A percentile compares a stretch with the other conserved stretches of the same genome.
Evolutionary conservation across 805 yeast species (phyloP).

Genomic region (Saccharomycopsis schoenii): DNA sequence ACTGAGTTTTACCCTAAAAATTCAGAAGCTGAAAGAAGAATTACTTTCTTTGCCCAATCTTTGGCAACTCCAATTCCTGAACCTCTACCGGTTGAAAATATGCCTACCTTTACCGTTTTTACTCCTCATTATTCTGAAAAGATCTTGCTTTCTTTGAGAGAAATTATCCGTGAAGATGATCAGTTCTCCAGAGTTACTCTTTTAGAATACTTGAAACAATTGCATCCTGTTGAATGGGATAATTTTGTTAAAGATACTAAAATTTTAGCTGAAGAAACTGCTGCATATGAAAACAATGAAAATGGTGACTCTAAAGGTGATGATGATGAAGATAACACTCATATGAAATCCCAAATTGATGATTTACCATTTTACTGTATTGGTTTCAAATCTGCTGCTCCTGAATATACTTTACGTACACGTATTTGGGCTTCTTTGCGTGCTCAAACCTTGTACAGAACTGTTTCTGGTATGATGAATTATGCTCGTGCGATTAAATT

Average conservation of each 20-base stretch:
- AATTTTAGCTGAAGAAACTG: slow-evolving; percentile 46
- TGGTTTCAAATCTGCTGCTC: slow-evolving; percentile 61
- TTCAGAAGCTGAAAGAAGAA: slow-evolving; percentile 99
- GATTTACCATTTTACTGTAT: slow-evolving; percentile 64
- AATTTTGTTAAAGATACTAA: slow-evolving; percentile 72
- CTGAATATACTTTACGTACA: slow-evolving; percentile 58
- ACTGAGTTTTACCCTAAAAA: slow-evolving; percentile 95
- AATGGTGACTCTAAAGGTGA: slow-evolving; percentile 21
- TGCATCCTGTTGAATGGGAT: slow-evolving; percentile 72
- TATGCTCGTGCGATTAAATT: slow-evolving; percentile 65
- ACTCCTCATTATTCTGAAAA: slow-evolving; percentile 96
- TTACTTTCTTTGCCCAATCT: slow-evolving; percentile 98
- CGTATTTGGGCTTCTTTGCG: slow-evolving; percentile 82
- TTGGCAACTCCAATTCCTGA: slow-evolving; percentile 98
- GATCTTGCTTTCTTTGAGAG: slow-evolving; percentile 85
- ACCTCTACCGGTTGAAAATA: slow-evolving; percentile 97
- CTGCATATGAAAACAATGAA: slow-evolving; percentile 22
- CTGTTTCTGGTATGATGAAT: slow-evolving; percentile 77
- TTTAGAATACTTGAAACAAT: slow-evolving; percentile 67
- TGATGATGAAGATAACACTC: slow-evolving; percentile 35
- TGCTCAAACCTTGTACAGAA: slow-evolving; percentile 74
- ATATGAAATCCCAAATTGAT: slow-evolving; percentile 30
- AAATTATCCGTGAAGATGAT: slow-evolving; percentile 94
- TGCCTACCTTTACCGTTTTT: slow-evolving; percentile 97
- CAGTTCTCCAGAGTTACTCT: slow-evolving; percentile 70